phyloP scores from a whole-genome alignment of 768 basidiomycete genomes.

The Lentinula sp. region DNA sequence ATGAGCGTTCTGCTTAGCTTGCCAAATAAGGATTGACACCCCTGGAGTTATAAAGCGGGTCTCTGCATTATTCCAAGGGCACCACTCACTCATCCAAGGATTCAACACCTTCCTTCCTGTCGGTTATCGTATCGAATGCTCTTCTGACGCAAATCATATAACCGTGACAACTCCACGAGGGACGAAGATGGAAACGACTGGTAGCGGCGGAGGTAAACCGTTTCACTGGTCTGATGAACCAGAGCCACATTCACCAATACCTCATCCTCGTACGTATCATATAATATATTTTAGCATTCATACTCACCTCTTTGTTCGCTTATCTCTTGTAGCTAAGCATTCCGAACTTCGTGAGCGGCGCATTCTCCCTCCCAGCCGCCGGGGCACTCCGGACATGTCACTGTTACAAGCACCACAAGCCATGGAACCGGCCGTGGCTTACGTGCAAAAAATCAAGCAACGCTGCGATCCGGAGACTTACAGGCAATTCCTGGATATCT shows the following conservation, averaged over 20 bases:
- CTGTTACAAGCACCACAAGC: conserved; percentile 31
- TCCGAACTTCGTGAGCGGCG: conserved; percentile 3
- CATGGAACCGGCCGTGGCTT: conserved; percentile 81
- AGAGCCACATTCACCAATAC: conserved; percentile 7
- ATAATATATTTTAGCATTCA: background rate
- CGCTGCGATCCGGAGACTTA: conserved; percentile 90
- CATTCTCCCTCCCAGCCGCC: conserved; percentile 4
- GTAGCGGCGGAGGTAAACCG: conserved; percentile 31
- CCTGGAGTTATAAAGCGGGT: conserved; percentile 96
- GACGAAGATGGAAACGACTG: conserved; percentile 52
- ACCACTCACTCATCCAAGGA: conserved; percentile 88
- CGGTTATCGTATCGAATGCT: conserved; percentile 90
- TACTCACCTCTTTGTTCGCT: background rate
- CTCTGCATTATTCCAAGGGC: conserved; percentile 86
- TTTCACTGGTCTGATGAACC: conserved; percentile 31
- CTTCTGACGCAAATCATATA: conserved; percentile 56
- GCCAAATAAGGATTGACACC: conserved; percentile 76
- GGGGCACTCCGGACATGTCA: conserved; percentile 26
- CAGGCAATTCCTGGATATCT: conserved; percentile 69
- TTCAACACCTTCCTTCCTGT: conserved; percentile 97
- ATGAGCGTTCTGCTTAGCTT: background rate
- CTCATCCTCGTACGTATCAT: background rate
- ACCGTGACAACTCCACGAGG: conserved; percentile 77
- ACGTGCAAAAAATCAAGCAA: conserved; percentile 95
- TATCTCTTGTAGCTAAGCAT: conserved; percentile 18